Evolutionary conservation across 345 rosid species (phyloP).

Genomic region (Hirschfeldia incana): DNA sequence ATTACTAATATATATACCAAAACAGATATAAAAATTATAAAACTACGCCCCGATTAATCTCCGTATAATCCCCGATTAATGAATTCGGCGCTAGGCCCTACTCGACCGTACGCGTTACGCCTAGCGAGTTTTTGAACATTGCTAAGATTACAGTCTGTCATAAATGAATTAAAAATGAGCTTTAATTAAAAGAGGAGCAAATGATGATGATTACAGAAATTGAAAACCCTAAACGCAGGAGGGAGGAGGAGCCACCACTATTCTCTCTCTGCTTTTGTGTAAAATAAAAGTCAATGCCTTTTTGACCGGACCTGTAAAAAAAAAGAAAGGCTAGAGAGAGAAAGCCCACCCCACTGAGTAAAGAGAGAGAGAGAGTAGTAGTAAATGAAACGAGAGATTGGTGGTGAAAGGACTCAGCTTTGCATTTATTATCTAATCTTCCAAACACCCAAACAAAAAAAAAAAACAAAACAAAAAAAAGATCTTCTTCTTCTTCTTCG

Average conservation of each 20-base stretch:
- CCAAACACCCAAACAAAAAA: not conserved
- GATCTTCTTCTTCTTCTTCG: not conserved
- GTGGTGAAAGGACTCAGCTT: constrained; percentile 48
- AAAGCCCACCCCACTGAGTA: constrained; percentile 19
- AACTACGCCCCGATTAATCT: too few relatives aligned
- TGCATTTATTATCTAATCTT: constrained; percentile 32
- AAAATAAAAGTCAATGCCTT: constrained; percentile 32
- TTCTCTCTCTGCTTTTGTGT: constrained; percentile 12
- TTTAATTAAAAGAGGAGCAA: not conserved
- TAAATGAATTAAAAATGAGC: not conserved
- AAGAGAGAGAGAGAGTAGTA: constrained; percentile 38
- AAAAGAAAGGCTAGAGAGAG: constrained; percentile 20
- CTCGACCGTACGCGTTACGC: too few relatives aligned
- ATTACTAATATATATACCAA: too few relatives aligned
- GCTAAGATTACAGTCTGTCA: not conserved
- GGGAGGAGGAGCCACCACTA: constrained; percentile 18
- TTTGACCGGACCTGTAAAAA: constrained; percentile 26
- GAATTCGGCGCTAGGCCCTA: too few relatives aligned
- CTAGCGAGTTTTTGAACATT: too few relatives aligned
- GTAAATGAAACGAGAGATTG: constrained; percentile 32
- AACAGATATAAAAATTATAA: too few relatives aligned
- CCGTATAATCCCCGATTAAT: too few relatives aligned
- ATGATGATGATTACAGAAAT: constrained; percentile 17
- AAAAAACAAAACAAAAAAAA: too few relatives aligned
- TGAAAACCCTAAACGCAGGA: constrained; percentile 3